Base-by-base conservation (phyloP, 106 monocot genomes). In the Alisma plantagoaquatica region DNA sequence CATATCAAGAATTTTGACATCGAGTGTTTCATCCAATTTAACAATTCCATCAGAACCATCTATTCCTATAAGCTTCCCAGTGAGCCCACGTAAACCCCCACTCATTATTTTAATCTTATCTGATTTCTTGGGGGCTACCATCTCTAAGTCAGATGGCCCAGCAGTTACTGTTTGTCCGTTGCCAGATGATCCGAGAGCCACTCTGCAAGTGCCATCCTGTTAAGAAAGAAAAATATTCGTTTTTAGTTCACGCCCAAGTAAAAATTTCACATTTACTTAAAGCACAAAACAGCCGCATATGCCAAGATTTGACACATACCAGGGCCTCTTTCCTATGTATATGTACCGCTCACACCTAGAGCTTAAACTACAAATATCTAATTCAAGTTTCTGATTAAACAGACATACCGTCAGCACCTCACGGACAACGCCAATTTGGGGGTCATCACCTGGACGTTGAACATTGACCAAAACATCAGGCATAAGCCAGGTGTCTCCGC, bases 41-140 rank as follows among this genome's bases (percentile, higher is more conserved):
- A 89, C 96, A 3, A 96, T 96, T 15, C 96, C 96, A 51, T 96
- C 96, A 2, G 88, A 78, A 16, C 96, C 89, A 48, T 96, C 96
- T 16, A 96, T 53, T 7, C 96, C 96, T 10, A 96, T 81, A 30
- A 96, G 84, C 50, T 84, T 96, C 21, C 89, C 96, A 0, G 71
- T 89, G 1, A 59, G 33, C 49, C 96, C 96, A 22, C 84, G 77
- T 10, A 78, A 59, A 0, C 48, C 33, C 2, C 96, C 89, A 46
- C 58, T 84, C 73, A 84, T 58, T 22, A 96, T 84, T 70, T 89
- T 89, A 60, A 96, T 77, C 64, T 68, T 96, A 65, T 96, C 96
- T 0, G 81, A 78, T 49, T 89, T 96, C 73, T 78, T 89, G 0
- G 88, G 88, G 22, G 57, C 61, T 23, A 84, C 73, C 30, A 70